Evolutionary conservation across 495 filamentous ascomycete species (phyloP).

Genomic region (Eremomyces bilateralis): DNA sequence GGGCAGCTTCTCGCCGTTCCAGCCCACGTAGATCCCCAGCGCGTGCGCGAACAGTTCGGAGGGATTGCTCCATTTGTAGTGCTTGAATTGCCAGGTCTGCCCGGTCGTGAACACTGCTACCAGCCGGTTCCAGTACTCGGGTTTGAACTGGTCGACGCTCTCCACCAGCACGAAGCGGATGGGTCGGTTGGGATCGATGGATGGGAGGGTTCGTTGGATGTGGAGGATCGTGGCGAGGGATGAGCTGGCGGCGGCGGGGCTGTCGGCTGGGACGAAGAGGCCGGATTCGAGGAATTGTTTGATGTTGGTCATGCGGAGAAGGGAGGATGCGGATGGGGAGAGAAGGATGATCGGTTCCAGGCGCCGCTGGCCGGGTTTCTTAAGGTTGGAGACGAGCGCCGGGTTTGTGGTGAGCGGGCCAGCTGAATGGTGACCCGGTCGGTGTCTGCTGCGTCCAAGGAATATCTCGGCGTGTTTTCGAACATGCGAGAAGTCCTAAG

Average conservation of each 20-base stretch:
- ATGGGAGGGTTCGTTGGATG: constrained; percentile 55
- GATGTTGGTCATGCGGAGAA: constrained; percentile 94
- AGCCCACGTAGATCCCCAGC: constrained; percentile 74
- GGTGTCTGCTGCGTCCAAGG: constrained; percentile 37
- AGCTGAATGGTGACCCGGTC: constrained; percentile 20
- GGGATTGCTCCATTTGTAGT: constrained; percentile 86
- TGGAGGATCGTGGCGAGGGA: constrained; percentile 57
- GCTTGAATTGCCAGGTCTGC: constrained; percentile 96
- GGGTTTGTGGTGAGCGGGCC: constrained; percentile 10
- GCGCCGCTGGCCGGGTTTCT: constrained; percentile 33
- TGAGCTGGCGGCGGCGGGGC: constrained; percentile 33
- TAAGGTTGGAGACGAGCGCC: constrained; percentile 18
- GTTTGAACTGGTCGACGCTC: constrained; percentile 79
- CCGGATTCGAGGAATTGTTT: constrained; percentile 84
- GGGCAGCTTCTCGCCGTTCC: constrained; percentile 66
- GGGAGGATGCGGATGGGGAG: constrained; percentile 90
- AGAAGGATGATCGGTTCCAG: constrained; percentile 93
- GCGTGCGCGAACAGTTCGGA: constrained; percentile 75
- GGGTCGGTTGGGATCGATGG: constrained; percentile 45
- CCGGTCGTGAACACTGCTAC: constrained; percentile 97
- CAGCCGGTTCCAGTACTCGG: constrained; percentile 90
- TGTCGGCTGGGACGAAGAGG: constrained; percentile 56
- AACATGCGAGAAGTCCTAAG: constrained; percentile 82
- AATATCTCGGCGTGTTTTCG: constrained; percentile 70
- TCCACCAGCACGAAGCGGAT: constrained; percentile 92